phyloP scores from a whole-genome alignment of 2,329 filamentous ascomycete species.

The Monosporascus sp. region DNA sequence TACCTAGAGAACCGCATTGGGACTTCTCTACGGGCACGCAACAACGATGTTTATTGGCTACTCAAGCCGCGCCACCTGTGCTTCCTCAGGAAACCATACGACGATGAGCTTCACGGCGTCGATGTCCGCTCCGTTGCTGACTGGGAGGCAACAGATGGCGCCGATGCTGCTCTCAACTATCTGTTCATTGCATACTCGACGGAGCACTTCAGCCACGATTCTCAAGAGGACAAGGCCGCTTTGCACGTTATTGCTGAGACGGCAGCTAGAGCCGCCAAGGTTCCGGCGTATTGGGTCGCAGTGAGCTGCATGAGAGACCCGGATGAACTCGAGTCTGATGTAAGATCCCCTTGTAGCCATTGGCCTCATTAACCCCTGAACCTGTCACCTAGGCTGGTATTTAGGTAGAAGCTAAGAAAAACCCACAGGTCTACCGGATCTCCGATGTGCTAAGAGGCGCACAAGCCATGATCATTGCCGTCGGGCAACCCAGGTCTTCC shows the following conservation, averaged over 20 bases:
- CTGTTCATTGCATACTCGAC: constrained; percentile 9
- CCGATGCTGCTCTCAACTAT: constrained; percentile 5
- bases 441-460: constrained; percentile 18
- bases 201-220: constrained; percentile 6
- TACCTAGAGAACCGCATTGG: constrained; percentile 5
- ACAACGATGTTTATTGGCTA: constrained; percentile 6
- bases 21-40: not conserved
- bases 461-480: constrained; percentile 10
- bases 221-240: constrained; percentile 2
- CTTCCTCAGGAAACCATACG: constrained; percentile 6
- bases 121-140: constrained; percentile 5
- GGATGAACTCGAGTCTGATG: constrained; percentile 1
- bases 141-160: constrained; percentile 7
- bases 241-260: constrained; percentile 9
- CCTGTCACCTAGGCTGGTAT: too few species aligned
- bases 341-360: not conserved
- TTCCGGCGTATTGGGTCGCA: constrained; percentile 10
- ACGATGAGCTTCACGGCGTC: constrained; percentile 1
- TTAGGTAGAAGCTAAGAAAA: not conserved
- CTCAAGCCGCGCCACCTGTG: constrained; percentile 12
- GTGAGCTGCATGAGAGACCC: constrained; percentile 3
- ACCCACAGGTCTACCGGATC: constrained; percentile 16
- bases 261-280: constrained; percentile 4
- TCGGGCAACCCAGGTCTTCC: constrained; percentile 1
- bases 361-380: not conserved